Base-by-base conservation (phyloP, 2,329 filamentous ascomycete species). In the Plectosphaerella sp. region DNA sequence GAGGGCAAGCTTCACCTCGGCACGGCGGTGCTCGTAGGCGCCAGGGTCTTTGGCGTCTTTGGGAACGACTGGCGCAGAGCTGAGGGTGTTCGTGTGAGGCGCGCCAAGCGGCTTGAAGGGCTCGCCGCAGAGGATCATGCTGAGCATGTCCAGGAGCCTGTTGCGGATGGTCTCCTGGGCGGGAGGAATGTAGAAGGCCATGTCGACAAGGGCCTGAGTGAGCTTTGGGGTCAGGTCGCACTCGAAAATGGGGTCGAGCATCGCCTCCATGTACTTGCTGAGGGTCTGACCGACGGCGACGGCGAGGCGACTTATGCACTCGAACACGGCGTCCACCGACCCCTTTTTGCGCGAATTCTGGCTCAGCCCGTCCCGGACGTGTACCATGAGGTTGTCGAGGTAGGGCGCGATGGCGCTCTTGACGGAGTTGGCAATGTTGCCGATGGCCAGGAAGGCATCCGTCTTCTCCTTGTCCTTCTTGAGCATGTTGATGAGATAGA, bases 131-230 rank as follows among this genome's bases (percentile, higher is more conserved):
- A 99, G 81, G 4, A 97, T 93, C 57, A 93, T 84, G 68, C 94
- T 97, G 39, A 99, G 80, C 81, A 99, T 92, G 64, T 99, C 91
- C 12, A 99, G 80, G 22, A 99, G 75, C 60, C 94, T 87, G 63
- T 97, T 93, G 65, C 99, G 94, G 41, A 99, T 97, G 7, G 85
- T 92, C 2, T 88, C 82, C 65, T 96, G 94, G 52, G 97, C 91
- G 0, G 95, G 91, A 1, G 93, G 94, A 46, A 99, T 97, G 66
- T 99, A 97, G 65, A 97, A 96, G 25, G 94, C 94, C 89, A 99
- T 97, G 64, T 99, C 95, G 20, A 97, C 92, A 50, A 99, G 77
- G 3, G 95, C 95, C 66, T 97, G 92, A 0, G 93, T 97, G 22
- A 99, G 80, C 59, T 95, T 94, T 52, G 93, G 89, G 37, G 91